Percentiles rank a stretch among this genome's conserved stretches.
Evolutionary conservation across 1,139 yeast genomes (phyloP).

Genomic region (Candida buenavistaensis): DNA sequence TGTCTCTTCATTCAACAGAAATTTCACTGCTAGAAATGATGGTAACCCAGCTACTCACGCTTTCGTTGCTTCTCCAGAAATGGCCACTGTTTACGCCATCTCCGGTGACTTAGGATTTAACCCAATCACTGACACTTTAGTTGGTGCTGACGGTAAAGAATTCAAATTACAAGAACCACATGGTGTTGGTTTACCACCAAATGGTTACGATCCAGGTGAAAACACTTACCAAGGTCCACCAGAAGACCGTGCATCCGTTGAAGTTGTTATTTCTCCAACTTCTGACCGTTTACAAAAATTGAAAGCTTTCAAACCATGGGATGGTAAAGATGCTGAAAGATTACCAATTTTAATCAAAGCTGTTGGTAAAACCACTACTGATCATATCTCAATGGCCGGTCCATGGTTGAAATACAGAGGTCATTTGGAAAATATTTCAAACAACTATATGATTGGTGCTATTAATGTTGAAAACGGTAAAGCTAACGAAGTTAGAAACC

Average conservation of each 20-base stretch:
- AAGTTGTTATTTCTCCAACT: slow-evolving; percentile 77
- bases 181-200: slow-evolving; percentile 91
- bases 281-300: slow-evolving; percentile 61
- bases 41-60: slow-evolving; percentile 97
- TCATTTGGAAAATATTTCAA: slow-evolving; percentile 97
- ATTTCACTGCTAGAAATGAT: slow-evolving; percentile 95
- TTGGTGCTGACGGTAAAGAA: slow-evolving; percentile 93
- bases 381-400: slow-evolving; percentile 99
- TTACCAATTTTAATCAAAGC: slow-evolving; percentile 96
- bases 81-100: slow-evolving; percentile 92
- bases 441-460: slow-evolving; percentile 99
- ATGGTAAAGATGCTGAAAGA: slow-evolving; percentile 88
- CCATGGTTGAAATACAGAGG: slow-evolving; percentile 99
- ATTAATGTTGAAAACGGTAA: slow-evolving; percentile 94
- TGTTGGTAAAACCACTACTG: slow-evolving; percentile 97
- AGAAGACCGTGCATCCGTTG: slow-evolving; percentile 72
- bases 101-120: slow-evolving; percentile 89
- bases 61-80: slow-evolving; percentile 93
- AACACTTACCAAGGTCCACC: slow-evolving; percentile 99
- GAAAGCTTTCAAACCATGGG: slow-evolving; percentile 68
- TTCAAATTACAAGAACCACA: slow-evolving; percentile 87
- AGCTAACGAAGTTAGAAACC: slow-evolving; percentile 90
- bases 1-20: slow-evolving; percentile 94
- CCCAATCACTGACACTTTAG: slow-evolving; percentile 79
- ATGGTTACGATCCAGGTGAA: slow-evolving; percentile 92